Evolutionary conservation across 2,329 filamentous ascomycete species (phyloP), one percentile per base, ranked within the genome.

Genomic region (Alternaria dauci): DNA sequence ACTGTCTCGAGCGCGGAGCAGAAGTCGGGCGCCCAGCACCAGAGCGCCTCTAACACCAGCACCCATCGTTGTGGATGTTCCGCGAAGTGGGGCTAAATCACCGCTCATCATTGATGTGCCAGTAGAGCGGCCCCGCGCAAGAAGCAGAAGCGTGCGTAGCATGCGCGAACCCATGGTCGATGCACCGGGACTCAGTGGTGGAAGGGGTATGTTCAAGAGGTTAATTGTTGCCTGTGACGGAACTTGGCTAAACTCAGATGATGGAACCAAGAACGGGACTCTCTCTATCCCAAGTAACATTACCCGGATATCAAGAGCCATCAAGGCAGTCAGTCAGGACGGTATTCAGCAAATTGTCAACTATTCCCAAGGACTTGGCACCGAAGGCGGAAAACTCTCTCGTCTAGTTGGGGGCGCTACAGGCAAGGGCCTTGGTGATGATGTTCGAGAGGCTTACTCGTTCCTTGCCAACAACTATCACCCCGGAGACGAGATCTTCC

Each of bases 391-490:
- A 5, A 69, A 80, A 4, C 61, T 83, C 26, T 79, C 80, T 58
- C 78, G 78, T 50, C 52, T 84, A 36, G 65, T 80, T 38, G 73
- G 77, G 34, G 77, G 81, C 16, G 71, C 78, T 16, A 81, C 76
- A 6, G 81, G 81, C n/a, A 78, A 80, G 64, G 82, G 83, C 5
- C 73, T 85, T 9, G 73, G 74, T 4, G 81, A 84, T 34, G 81
- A 82, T 47, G 80, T 85, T 4, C 75, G 82, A 12, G 80, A 83
- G 70, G 81, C 77, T 0, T 84, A 86, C 54, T 78, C 78, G 7
- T 86, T 85, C 67, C 72, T 86, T 2, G 79, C 81, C n/a, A 82
- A 82, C 56, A 86, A 86, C 70, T 86, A 82, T 65, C 74, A 79
- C n/a, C 78, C 78, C 0, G 84, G 84, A 55, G 81, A 83, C 58